Evolutionary conservation across 331 rosid species (phyloP), one percentile per base, ranked within the genome.

Genomic region (Quercus tomentella): DNA sequence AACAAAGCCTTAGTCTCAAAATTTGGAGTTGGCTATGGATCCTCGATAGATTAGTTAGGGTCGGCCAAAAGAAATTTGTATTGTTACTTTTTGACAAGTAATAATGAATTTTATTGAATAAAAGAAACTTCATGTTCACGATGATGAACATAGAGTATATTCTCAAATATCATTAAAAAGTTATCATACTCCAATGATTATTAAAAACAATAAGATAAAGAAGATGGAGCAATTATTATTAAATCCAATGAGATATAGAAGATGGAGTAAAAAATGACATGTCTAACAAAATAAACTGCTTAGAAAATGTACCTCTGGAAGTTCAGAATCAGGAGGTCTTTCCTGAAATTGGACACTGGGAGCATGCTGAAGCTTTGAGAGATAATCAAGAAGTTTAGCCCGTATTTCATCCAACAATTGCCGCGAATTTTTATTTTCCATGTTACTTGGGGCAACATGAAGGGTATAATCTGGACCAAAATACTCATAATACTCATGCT

Each of bases 391-490:
- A 81, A 94, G 97, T 82, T 82, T 91, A 23, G 87, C 80, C 74
- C 90, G 91, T 76, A 94, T 91, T 79, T 91, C 93, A 63, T 94
- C 98, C 56, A 94, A 83, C 77, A 88, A 86, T 63, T 62, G 86
- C 55, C 20, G 97, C 18, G 98, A 86, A 82, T 94, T 94, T 82
- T 94, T 94, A 86, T 94, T 94, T 85, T 94, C 98, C 97, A 94
- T 94, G 87, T 94, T 94, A 84, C 98, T 94, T 79, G 98, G 98
- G 83, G 97, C 98, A 82, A 94, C 98, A 80, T 94, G 98, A 83
- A 94, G 93, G 63, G 97, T 91, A 81, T 94, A 94, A 86, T 94
- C 98, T 52, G 98, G 98, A 72, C 98, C 98, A 68, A 94, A 94
- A 83, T 94, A 92, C 90, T 94, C 98, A 65, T 92, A 94, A 85